phyloP scores from a whole-genome alignment of 2,329 filamentous ascomycete genomes.

The Ceratocystis ficicola region DNA sequence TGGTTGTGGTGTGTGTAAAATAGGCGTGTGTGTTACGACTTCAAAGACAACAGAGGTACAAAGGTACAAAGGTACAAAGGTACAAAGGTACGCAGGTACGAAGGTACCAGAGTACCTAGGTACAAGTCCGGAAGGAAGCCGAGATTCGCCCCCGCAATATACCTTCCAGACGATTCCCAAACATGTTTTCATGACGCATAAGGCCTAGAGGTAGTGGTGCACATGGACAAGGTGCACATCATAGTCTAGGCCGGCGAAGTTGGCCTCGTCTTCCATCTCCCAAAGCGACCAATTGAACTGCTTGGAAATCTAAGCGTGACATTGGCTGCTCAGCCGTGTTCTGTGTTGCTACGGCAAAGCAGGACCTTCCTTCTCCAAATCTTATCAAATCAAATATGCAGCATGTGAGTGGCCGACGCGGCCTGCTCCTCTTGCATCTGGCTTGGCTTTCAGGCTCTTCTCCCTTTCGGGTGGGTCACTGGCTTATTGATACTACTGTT shows the following conservation, averaged over 20 bases:
- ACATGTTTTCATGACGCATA: constrained; percentile 12
- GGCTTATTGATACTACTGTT: background rate
- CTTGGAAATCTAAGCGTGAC: background rate
- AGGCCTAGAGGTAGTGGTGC: background rate
- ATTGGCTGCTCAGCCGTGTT: background rate
- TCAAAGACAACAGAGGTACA: background rate
- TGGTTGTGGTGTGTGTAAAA: background rate
- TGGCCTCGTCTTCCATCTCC: background rate
- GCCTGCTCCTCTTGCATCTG: background rate
- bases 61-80: background rate
- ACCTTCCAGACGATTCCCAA: constrained; percentile 12
- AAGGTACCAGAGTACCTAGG: background rate
- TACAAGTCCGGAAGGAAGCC: constrained; percentile 16
- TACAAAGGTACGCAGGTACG: background rate
- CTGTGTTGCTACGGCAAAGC: background rate
- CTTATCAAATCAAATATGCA: background rate
- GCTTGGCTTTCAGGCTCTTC: background rate
- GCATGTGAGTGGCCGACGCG: background rate
- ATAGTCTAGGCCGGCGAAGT: background rate
- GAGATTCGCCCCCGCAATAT: constrained; percentile 16
- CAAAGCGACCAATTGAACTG: background rate
- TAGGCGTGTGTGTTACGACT: background rate
- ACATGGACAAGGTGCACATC: background rate
- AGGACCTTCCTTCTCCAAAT: background rate
- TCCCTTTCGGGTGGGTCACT: background rate